Evolutionary conservation across 768 basidiomycete genomes (phyloP).

Genomic region (Dentipellis fragilis): DNA sequence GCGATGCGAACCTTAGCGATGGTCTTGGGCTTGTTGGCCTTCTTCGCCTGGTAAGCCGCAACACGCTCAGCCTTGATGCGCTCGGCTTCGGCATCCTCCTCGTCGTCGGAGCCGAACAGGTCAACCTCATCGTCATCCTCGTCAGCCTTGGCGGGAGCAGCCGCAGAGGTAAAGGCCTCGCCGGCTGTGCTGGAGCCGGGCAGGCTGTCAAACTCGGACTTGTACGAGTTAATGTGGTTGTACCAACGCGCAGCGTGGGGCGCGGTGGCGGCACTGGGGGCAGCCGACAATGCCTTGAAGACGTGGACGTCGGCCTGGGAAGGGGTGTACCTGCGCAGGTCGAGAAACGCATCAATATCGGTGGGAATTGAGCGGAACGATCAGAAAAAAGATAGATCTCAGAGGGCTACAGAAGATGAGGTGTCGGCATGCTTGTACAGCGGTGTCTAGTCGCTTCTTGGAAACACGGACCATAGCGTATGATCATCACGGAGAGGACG

Average conservation of each 20-base stretch:
- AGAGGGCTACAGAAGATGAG: constrained; percentile 58
- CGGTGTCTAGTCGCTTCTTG: constrained; percentile 91
- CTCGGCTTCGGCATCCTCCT: constrained; percentile 38
- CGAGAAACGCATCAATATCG: constrained; percentile 6
- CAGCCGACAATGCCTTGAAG: constrained; percentile 67
- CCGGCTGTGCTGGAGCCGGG: constrained; percentile 81
- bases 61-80: constrained; percentile 78
- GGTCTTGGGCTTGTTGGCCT: constrained; percentile 83
- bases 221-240: constrained; percentile 85
- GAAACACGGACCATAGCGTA: constrained; percentile 95
- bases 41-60: constrained; percentile 87
- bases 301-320: constrained; percentile 93
- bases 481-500: constrained; percentile 45
- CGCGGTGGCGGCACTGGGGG: constrained; percentile 52
- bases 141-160: constrained; percentile 21
- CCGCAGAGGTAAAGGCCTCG: constrained; percentile 52
- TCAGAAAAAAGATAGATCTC: constrained; percentile 26
- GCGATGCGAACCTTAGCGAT: constrained; percentile 62
- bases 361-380: background rate
- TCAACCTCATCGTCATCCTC: constrained; percentile 43
- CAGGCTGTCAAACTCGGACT: constrained; percentile 65
- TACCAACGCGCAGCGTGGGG: constrained; percentile 88
- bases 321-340: constrained; percentile 60
- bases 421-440: constrained; percentile 68
- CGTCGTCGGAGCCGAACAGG: constrained; percentile 67